Evolutionary conservation across 768 basidiomycete genomes (phyloP), one percentile per base, ranked within the genome.

Genomic region (Rhodosporidiobolus sp.): DNA sequence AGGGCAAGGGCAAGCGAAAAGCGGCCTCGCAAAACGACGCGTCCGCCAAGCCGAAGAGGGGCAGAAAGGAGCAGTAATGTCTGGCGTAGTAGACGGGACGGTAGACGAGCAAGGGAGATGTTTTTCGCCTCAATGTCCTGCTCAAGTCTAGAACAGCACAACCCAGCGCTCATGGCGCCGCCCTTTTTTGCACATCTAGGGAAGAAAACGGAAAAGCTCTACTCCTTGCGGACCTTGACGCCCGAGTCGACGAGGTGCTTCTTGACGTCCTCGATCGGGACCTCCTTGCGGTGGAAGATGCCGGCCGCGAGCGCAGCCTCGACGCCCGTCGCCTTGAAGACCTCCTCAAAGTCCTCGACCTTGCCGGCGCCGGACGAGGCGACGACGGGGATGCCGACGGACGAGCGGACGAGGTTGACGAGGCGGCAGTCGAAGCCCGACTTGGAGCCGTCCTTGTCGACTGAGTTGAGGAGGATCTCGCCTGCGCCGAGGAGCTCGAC

Each of bases 361-460:
- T 83, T 84, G 24, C 96, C 96, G 50, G 96, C 96, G 6, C 96
- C 96, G 73, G 92, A 94, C 80, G 90, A 92, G 30, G 94, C 94
- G 30, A 99, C 89, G 56, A 98, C 91, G 1, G 96, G 96, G 67
- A 99, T 94, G 56, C 85, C 85, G 60, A 97, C 94, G 49, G 84
- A 85, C 60, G 80, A 82, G 79, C 88, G 89, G 70, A 97, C 88
- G 69, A 95, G 85, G 54, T 84, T 83, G 65, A 98, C 82, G 28
- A 99, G 83, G 76, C 90, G 90, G 52, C 89, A 82, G 82, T 99
- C 96, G 80, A 96, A 99, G 9, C 96, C 95, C 26, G 86, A 83
- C 34, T 93, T 93, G 0, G 91, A 90, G 20, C 96, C 96, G 79
- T 99, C 96, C 70, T 93, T 85, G 81, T 99, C 96, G 77, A 99